Conservation (phyloP, 768 basidiomycete species). For the Suillus cothurnatus region DNA sequence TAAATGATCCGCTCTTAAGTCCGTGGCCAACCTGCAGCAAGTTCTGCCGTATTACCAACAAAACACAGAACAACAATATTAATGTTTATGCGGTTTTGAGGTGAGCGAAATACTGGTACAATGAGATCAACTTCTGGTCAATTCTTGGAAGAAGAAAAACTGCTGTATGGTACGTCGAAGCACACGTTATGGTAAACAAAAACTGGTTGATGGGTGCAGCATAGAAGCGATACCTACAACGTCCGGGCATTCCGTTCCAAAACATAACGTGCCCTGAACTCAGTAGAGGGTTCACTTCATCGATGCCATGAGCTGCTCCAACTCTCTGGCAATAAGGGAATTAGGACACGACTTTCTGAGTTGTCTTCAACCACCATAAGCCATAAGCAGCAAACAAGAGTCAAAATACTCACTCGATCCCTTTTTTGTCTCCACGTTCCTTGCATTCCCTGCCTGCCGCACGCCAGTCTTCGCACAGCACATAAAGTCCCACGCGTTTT, state of each 20-base stretch:
- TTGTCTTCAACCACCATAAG: conserved; percentile 48
- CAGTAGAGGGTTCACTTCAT: conserved; percentile 56
- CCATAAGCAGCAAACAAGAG: conserved; percentile 9
- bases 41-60: not conserved
- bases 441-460: conserved; percentile 88
- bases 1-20: not conserved
- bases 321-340: conserved; percentile 75
- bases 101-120: not conserved
- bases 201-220: not conserved
- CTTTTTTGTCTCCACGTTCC: conserved; percentile 82
- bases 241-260: not conserved
- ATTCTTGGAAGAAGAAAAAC: not conserved
- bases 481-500: conserved; percentile 83
- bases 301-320: conserved; percentile 61
- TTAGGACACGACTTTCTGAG: conserved; percentile 77
- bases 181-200: not conserved
- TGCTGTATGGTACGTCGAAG: not conserved
- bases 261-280: not conserved
- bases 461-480: conserved; percentile 89
- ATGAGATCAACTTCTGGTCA: not conserved
- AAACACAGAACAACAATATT: not conserved
- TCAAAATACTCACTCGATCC: conserved; percentile 69
- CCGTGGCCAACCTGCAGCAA: not conserved
- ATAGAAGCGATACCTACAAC: not conserved
- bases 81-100: not conserved